These are phyloP conservation scores for Daldinia sp. DNA, from an alignment of 2,329 filamentous ascomycete genomes.

Conservation along the genomic window DNA sequence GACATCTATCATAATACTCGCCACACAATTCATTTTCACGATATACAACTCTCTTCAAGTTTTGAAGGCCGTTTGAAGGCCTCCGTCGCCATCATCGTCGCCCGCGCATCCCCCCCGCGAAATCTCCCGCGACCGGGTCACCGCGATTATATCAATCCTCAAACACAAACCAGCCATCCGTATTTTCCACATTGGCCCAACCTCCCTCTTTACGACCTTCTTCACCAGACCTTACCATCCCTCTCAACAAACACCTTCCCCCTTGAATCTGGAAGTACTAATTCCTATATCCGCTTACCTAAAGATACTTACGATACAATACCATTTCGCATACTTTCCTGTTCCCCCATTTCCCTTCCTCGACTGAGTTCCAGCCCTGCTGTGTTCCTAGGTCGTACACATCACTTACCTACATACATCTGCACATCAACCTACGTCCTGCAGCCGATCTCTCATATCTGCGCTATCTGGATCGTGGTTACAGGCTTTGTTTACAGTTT, in stretches of 20 bases:
- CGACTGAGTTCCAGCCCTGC: conserved; percentile 5
- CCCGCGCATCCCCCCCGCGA: neutral
- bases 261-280: conserved; percentile 24
- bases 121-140: conserved; percentile 12
- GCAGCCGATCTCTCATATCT: conserved; percentile 31
- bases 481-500: conserved; percentile 22
- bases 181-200: conserved; percentile 40
- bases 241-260: conserved; percentile 19
- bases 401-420: conserved; percentile 22
- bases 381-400: conserved; percentile 18
- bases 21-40: neutral
- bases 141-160: conserved; percentile 15
- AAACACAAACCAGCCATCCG: conserved; percentile 39
- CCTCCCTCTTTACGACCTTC: conserved; percentile 41
- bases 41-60: neutral
- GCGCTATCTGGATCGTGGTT: conserved; percentile 14
- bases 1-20: conserved; percentile 3
- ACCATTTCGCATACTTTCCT: conserved; percentile 14
- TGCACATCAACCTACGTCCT: conserved; percentile 18
- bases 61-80: neutral
- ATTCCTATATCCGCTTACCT: conserved; percentile 24
- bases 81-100: neutral
- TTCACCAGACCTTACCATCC: conserved; percentile 18
- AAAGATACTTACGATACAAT: conserved; percentile 26
- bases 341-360: conserved; percentile 7